phyloP scores from a whole-genome alignment of 352 stramenopile species.

The Phytophthora pluvialis region DNA sequence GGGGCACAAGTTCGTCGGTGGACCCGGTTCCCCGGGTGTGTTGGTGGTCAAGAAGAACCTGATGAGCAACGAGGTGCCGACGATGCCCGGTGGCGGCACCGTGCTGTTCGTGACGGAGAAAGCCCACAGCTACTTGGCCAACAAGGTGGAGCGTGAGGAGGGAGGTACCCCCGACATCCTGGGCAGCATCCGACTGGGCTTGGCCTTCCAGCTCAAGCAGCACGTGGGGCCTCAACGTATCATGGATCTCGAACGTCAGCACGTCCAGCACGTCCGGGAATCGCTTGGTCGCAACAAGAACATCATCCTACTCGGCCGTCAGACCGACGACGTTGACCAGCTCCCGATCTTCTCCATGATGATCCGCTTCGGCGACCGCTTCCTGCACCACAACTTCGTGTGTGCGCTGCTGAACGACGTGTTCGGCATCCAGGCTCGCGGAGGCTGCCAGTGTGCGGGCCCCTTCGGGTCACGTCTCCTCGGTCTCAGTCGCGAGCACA shows the following conservation, averaged over 20 bases:
- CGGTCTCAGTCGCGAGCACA: slow-evolving; percentile 79
- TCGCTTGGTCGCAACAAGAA: slow-evolving; percentile 57
- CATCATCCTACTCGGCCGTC: slow-evolving; percentile 91
- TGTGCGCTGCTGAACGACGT: slow-evolving; percentile 97
- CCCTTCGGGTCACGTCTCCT: slow-evolving; percentile 94
- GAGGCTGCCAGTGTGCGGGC: slow-evolving; percentile 88
- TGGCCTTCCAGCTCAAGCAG: slow-evolving; percentile 93
- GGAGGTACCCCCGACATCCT: slow-evolving; percentile 96
- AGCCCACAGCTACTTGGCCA: slow-evolving; percentile 73
- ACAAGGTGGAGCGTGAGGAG: slow-evolving; percentile 91
- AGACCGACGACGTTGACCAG: slow-evolving; percentile 47
- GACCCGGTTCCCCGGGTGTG: slow-evolving; percentile 91
- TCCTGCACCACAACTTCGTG: slow-evolving; percentile 99
- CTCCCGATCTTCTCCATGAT: slow-evolving; percentile 97
- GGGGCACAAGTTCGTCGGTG: slow-evolving; percentile 97
- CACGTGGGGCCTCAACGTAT: slow-evolving; percentile 59
- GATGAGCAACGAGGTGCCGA: slow-evolving; percentile 64
- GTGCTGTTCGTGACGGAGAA: slow-evolving; percentile 67
- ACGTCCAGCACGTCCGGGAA: slow-evolving; percentile 44
- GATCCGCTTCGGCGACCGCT: slow-evolving; percentile 84
- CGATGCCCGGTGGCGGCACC: slow-evolving; percentile 51
- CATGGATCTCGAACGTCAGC: slow-evolving; percentile 51
- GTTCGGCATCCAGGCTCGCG: slow-evolving; percentile 92
- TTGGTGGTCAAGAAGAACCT: slow-evolving; percentile 95
- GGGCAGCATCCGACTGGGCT: slow-evolving; percentile 91